phyloP scores from a whole-genome alignment of 1,139 yeast species.

The Hyphopichia burtonii region DNA sequence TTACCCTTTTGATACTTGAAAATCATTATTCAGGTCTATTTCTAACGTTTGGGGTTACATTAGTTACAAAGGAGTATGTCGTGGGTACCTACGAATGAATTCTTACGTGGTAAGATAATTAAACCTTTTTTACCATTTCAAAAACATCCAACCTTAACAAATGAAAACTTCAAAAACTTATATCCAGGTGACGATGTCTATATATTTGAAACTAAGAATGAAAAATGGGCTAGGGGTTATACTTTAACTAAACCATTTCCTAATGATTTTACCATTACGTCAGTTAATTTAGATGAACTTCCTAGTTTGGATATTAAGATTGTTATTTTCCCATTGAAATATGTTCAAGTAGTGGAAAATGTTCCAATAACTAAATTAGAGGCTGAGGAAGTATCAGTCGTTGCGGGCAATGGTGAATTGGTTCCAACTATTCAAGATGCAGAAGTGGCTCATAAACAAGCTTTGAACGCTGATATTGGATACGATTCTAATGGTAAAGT shows the following conservation, averaged over 20 bases:
- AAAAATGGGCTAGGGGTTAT: constrained; percentile 82
- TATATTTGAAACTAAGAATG: constrained; percentile 62
- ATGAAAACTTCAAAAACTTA: constrained; percentile 49
- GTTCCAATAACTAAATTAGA: constrained; percentile 22
- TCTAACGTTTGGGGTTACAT: too few relatives aligned
- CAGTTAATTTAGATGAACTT: constrained; percentile 59
- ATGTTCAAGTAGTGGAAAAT: constrained; percentile 39
- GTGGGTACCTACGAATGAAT: constrained; percentile 42
- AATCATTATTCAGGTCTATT: background rate
- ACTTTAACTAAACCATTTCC: constrained; percentile 63
- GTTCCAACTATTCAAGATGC: constrained; percentile 49
- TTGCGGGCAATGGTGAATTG: constrained; percentile 30
- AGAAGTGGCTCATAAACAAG: constrained; percentile 35
- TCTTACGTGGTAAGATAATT: constrained; percentile 51
- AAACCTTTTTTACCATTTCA: constrained; percentile 64
- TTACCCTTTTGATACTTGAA: background rate
- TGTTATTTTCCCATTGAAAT: constrained; percentile 61
- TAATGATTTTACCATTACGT: constrained; percentile 61
- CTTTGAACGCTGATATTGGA: constrained; percentile 22
- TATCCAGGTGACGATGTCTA: constrained; percentile 83
- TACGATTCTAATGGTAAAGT: constrained; percentile 7
- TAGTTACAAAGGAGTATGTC: too few relatives aligned
- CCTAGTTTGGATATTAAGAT: constrained; percentile 54
- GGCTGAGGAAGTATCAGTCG: constrained; percentile 28
- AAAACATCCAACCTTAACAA: constrained; percentile 40